Base-by-base conservation (phyloP, 257 asterid species). In the Catharanthus roseus region DNA sequence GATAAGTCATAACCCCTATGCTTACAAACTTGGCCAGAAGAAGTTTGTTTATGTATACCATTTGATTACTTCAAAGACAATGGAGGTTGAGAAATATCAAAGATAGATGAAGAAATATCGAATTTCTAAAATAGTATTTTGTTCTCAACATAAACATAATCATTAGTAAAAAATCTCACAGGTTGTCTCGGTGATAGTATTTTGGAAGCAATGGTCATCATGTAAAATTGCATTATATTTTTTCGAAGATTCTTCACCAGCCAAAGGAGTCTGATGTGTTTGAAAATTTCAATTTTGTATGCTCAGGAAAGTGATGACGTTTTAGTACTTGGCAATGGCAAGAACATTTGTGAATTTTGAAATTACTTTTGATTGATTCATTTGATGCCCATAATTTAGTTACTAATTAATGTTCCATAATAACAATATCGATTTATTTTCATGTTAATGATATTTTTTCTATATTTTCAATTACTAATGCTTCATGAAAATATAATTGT, bases 1-100 rank as follows among this genome's bases (percentile, higher is more conserved):
- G 85, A 60, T 96, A 91, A 76, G 97, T 96, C 23, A 82, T 89
- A 2, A 79, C 95, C 77, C 77, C n/a, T n/a, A 96, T 16, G 97
- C 97, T 3, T 88, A 90, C 70, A 81, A 96, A 81, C 81, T 87
- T 4, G 97, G 99, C 0, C 98, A 93, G 60, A 85, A 83, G 57
- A 89, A 79, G 69, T 19, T 79, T 24, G 96, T 93, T 7, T 80
- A 89, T 68, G 92, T 84, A 1, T 93, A 93, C 72, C 91, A 83
- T 50, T 51, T 90, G 80, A 76, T 91, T 67, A 82, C 85, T 0
- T 64, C 54, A 6, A 82, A 65, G 38, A 81, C 77, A n/a, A 65
- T 75, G 82, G 97, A 93, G 85, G 67, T 78, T 42, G 73, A 65
- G n/a, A 88, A 89, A 71, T 86, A 70, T 10, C 79, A 19, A 12